These are phyloP conservation scores for Pseudognaphalium luteoalbum DNA, from an alignment of 129 eudicot species.

Conservation along the genomic window DNA sequence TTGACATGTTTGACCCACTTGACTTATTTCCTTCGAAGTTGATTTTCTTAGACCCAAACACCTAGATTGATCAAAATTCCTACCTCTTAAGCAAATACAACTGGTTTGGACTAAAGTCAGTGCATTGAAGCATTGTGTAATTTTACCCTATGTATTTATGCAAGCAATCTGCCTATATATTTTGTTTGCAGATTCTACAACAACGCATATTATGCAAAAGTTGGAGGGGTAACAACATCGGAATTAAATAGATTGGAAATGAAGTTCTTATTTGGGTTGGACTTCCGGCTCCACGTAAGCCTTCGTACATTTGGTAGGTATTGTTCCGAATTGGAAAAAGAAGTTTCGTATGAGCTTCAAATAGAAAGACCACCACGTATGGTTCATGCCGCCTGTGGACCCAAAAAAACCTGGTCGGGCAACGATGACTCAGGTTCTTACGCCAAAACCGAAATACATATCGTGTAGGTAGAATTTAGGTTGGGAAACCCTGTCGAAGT, in stretches of 20 bases:
- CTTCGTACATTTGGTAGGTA: conserved; percentile 49
- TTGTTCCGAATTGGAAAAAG: conserved; percentile 47
- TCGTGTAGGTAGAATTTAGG: conserved; percentile 18
- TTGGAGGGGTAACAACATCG: conserved; percentile 69
- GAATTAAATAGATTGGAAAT: conserved; percentile 70
- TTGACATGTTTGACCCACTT: too few species aligned
- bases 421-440: conserved; percentile 36
- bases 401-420: conserved; percentile 28
- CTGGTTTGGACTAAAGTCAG: neutral
- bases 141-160: neutral
- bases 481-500: neutral
- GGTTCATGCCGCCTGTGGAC: conserved; percentile 31
- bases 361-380: conserved; percentile 35
- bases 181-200: conserved; percentile 41
- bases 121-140: neutral
- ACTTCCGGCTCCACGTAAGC: conserved; percentile 56
- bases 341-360: conserved; percentile 24
- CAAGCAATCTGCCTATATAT: neutral
- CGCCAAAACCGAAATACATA: conserved; percentile 31
- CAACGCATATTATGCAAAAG: conserved; percentile 79
- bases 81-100: neutral
- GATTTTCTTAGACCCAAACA: neutral
- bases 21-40: neutral
- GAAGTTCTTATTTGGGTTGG: conserved; percentile 47
- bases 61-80: neutral